Percentiles rank a stretch among this genome's conserved stretches.
These are phyloP conservation scores for Rachicladosporium sp. DNA, from an alignment of 2,329 filamentous ascomycete genomes.

Conservation along the genomic window DNA sequence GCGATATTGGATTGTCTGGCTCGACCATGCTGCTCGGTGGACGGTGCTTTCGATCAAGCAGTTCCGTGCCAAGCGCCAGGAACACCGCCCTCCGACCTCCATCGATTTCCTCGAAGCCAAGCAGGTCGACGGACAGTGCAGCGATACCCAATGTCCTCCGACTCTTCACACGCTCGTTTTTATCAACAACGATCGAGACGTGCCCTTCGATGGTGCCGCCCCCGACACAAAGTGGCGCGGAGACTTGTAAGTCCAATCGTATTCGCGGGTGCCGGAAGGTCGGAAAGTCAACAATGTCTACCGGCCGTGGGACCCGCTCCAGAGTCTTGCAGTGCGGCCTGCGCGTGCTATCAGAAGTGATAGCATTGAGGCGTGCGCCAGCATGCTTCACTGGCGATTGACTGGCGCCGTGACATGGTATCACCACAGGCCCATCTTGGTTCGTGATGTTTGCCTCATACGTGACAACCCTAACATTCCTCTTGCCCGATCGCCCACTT, in stretches of 20 bases:
- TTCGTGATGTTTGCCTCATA: no score
- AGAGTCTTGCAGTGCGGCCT: slow-evolving; percentile 37
- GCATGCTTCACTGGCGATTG: slow-evolving; percentile 37
- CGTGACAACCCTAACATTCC: neutral
- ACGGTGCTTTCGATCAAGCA: slow-evolving; percentile 38
- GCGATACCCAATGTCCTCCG: slow-evolving; percentile 35
- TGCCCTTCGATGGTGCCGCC: slow-evolving; percentile 42
- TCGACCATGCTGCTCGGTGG: slow-evolving; percentile 40
- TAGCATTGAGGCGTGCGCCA: slow-evolving; percentile 28
- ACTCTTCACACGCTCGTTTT: slow-evolving; percentile 32
- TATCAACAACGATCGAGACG: slow-evolving; percentile 36
- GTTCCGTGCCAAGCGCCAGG: slow-evolving; percentile 38
- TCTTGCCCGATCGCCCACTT: slow-evolving; percentile 1
- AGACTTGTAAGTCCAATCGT: slow-evolving; percentile 36
- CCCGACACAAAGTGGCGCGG: slow-evolving; percentile 42
- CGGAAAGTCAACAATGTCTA: slow-evolving; percentile 39
- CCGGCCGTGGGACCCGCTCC: slow-evolving; percentile 32
- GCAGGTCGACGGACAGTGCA: slow-evolving; percentile 38
- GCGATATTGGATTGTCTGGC: slow-evolving; percentile 26
- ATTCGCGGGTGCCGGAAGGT: slow-evolving; percentile 37
- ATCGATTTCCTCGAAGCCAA: slow-evolving; percentile 40
- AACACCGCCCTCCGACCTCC: slow-evolving; percentile 36
- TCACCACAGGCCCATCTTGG: slow-evolving; percentile 13
- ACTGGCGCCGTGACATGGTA: slow-evolving; percentile 34
- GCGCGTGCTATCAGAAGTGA: slow-evolving; percentile 30